phyloP scores from a whole-genome alignment of 148 eudicot genomes.

The Polygonum maritimum region DNA sequence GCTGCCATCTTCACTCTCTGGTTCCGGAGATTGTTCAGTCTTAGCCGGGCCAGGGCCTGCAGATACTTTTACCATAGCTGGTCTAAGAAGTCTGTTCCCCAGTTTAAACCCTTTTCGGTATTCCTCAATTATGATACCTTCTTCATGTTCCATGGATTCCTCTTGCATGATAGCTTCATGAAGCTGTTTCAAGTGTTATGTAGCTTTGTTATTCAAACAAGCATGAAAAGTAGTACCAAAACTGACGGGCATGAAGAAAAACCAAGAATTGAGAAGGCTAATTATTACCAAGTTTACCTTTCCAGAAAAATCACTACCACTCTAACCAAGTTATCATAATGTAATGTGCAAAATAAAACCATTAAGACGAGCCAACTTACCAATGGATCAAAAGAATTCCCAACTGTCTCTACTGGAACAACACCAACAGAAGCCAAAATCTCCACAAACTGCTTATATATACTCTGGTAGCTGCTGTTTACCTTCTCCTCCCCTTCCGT shows the following conservation, averaged over 20 bases:
- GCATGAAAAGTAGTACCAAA: background rate
- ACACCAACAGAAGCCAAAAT: constrained; percentile 64
- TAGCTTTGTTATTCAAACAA: background rate
- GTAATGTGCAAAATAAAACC: background rate
- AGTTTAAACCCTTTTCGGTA: constrained; percentile 66
- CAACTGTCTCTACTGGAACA: constrained; percentile 71
- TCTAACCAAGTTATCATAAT: background rate
- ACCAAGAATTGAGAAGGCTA: background rate
- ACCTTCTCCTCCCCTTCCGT: constrained; percentile 80
- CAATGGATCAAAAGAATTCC: constrained; percentile 76
- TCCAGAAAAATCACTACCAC: background rate
- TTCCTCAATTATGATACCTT: constrained; percentile 56
- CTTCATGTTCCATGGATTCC: constrained; percentile 62
- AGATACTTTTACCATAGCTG: constrained; percentile 90
- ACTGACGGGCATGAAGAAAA: background rate
- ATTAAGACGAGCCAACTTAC: constrained; percentile 28
- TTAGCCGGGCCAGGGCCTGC: constrained; percentile 82
- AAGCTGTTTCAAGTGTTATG: constrained; percentile 36
- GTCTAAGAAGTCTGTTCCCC: constrained; percentile 75
- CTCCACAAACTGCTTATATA: constrained; percentile 85
- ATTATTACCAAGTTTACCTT: background rate
- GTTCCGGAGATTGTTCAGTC: constrained; percentile 23
- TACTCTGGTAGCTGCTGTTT: constrained; percentile 76
- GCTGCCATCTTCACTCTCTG: constrained; percentile 24
- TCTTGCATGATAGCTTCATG: constrained; percentile 93